phyloP scores from a whole-genome alignment of 352 stramenopile genomes.

The Stephanocyclus meneghinianus region DNA sequence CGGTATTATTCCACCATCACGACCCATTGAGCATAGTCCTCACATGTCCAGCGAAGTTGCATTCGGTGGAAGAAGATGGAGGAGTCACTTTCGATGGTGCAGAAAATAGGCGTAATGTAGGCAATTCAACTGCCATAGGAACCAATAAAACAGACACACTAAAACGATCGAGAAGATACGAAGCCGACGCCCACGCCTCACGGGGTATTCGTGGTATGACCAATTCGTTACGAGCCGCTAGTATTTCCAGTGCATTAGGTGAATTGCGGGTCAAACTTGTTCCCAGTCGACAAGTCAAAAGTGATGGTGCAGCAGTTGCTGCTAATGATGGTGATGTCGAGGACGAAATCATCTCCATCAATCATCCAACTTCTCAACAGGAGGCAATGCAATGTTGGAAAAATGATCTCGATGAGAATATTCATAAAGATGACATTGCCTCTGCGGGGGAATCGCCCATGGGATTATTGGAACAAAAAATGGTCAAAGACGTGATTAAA shows the following conservation, averaged over 20 bases:
- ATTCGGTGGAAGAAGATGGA: constrained; percentile 35
- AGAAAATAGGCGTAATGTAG: not conserved
- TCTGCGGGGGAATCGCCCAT: constrained; percentile 27
- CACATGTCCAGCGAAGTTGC: constrained; percentile 24
- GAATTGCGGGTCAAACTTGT: constrained; percentile 62
- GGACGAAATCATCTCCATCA: not conserved
- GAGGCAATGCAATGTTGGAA: constrained; percentile 58
- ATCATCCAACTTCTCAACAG: constrained; percentile 15
- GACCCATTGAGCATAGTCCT: constrained; percentile 47
- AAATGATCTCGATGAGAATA: constrained; percentile 39
- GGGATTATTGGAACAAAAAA: constrained; percentile 36
- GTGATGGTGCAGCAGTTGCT: not conserved
- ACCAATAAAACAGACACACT: not conserved
- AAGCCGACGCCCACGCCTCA: constrained; percentile 72
- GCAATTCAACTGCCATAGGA: not conserved
- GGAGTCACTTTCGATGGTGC: not conserved
- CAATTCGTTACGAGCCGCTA: constrained; percentile 64
- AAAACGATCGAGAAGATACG: constrained; percentile 26
- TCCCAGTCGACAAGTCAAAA: constrained; percentile 4
- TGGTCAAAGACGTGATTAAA: constrained; percentile 33
- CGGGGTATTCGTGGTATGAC: constrained; percentile 70
- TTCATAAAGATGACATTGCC: not conserved
- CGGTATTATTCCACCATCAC: constrained; percentile 40
- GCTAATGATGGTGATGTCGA: not conserved
- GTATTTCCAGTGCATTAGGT: constrained; percentile 68